Evolutionary conservation across 2,329 filamentous ascomycete species (phyloP).

Genomic region (Aspergillus brunneoviolaceus): DNA sequence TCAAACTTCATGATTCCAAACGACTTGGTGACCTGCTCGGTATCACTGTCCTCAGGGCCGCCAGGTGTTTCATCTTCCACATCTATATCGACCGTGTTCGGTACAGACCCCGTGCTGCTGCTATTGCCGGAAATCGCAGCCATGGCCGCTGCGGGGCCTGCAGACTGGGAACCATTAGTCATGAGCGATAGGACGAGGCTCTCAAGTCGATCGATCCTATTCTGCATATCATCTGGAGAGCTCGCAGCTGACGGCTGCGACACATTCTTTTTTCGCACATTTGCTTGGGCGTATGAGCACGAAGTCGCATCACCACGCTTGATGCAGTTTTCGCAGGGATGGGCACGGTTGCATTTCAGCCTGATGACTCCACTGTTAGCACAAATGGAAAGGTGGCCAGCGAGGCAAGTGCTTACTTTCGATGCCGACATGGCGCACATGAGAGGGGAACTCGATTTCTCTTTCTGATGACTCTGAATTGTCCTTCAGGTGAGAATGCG

Average conservation of each 20-base stretch:
- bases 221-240: conserved; percentile 94
- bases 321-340: conserved; percentile 91
- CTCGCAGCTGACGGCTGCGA: conserved; percentile 57
- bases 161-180: conserved; percentile 74
- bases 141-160: conserved; percentile 59
- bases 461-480: conserved; percentile 85
- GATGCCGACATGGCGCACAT: conserved; percentile 84
- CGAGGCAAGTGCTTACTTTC: conserved; percentile 65
- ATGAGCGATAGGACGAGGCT: conserved; percentile 88
- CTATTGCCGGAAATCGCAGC: conserved; percentile 52
- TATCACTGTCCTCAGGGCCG: conserved; percentile 64
- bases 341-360: conserved; percentile 88
- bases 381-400: conserved; percentile 15
- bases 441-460: conserved; percentile 89
- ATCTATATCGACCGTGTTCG: conserved; percentile 37
- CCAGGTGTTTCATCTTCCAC: conserved; percentile 59
- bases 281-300: conserved; percentile 75
- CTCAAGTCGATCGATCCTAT: conserved; percentile 92
- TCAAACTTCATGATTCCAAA: conserved; percentile 83
- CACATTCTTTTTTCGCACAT: conserved; percentile 68
- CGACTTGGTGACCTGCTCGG: conserved; percentile 68
- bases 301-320: conserved; percentile 79
- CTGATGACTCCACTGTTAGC: conserved; percentile 36
- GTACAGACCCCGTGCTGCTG: conserved; percentile 40
- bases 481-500: conserved; percentile 76